Evolutionary conservation across 2,329 filamentous ascomycete genomes (phyloP).

Genomic region (Pseudogymnoascus sp.): DNA sequence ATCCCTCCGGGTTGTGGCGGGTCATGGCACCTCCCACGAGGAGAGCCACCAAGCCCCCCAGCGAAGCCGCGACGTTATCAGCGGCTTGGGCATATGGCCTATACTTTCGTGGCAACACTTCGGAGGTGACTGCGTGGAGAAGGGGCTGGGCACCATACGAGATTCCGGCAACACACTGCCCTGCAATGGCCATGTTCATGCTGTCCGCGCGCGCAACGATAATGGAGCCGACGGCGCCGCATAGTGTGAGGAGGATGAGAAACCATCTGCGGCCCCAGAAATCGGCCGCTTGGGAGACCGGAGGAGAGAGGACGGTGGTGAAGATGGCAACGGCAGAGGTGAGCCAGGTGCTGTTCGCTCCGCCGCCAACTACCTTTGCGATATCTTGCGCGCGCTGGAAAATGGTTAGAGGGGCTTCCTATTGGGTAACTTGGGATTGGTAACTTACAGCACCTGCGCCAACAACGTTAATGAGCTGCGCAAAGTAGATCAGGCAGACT

Average conservation of each 20-base stretch:
- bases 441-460: slow-evolving; percentile 20
- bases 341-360: slow-evolving; percentile 26
- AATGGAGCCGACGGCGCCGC: slow-evolving; percentile 31
- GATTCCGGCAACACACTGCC: slow-evolving; percentile 31
- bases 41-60: slow-evolving; percentile 30
- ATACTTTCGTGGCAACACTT: slow-evolving; percentile 33
- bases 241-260: slow-evolving; percentile 30
- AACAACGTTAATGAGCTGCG: slow-evolving; percentile 30
- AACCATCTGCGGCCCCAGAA: slow-evolving; percentile 38
- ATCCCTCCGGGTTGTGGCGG: slow-evolving; percentile 26
- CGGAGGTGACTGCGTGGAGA: slow-evolving; percentile 33
- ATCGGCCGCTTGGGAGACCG: slow-evolving; percentile 35
- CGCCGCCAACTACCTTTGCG: slow-evolving; percentile 8
- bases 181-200: slow-evolving; percentile 33
- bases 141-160: slow-evolving; percentile 34
- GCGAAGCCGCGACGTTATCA: slow-evolving; percentile 26
- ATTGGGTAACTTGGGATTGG: background rate
- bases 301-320: slow-evolving; percentile 31
- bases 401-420: background rate
- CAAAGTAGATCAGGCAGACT: slow-evolving; percentile 32
- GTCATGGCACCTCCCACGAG: slow-evolving; percentile 32
- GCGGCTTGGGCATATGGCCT: slow-evolving; percentile 32
- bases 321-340: slow-evolving; percentile 31
- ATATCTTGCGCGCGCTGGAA: slow-evolving; percentile 11
- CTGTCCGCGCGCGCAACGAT: slow-evolving; percentile 31